Conservation (phyloP, 176 grass and related monocot genomes). For the Oryza meridionalis region DNA sequence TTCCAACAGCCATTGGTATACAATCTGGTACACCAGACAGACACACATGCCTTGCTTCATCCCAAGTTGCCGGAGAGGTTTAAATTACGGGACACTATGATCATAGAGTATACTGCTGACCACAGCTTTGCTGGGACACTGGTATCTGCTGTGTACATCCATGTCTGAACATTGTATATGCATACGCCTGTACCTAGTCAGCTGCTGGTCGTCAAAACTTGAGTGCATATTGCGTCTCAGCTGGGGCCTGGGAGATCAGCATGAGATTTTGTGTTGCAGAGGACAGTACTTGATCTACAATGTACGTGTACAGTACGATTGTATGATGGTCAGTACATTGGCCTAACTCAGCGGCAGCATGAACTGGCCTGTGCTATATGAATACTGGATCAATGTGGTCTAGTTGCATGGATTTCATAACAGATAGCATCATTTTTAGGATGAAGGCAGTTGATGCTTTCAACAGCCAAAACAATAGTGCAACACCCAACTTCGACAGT, state of each 20-base stretch:
- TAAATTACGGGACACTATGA: conserved; percentile 25
- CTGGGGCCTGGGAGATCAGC: conserved; percentile 10
- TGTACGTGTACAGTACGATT: conserved; percentile 18
- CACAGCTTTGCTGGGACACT: conserved; percentile 8
- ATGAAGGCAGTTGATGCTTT: neutral
- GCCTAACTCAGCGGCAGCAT: neutral
- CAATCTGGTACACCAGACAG: conserved; percentile 12
- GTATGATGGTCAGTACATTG: conserved; percentile 18
- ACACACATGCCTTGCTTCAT: conserved; percentile 34
- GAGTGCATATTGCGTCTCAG: neutral
- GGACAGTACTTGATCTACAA: conserved; percentile 11
- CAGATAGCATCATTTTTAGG: neutral
- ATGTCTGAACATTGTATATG: conserved; percentile 15
- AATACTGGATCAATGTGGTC: neutral
- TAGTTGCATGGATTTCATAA: neutral
- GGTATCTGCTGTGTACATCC: conserved; percentile 22
- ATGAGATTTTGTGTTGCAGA: conserved; percentile 17
- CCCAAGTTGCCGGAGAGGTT: conserved; percentile 14
- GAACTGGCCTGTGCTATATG: neutral
- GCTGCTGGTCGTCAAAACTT: conserved; percentile 7
- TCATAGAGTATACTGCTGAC: conserved; percentile 13
- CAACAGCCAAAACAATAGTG: neutral
- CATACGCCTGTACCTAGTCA: neutral
- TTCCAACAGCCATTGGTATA: neutral
- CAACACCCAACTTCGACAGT: neutral